Evolutionary conservation across 768 basidiomycete species (phyloP), one percentile per base, ranked within the genome.

Genomic region (Lenzites betulinus): DNA sequence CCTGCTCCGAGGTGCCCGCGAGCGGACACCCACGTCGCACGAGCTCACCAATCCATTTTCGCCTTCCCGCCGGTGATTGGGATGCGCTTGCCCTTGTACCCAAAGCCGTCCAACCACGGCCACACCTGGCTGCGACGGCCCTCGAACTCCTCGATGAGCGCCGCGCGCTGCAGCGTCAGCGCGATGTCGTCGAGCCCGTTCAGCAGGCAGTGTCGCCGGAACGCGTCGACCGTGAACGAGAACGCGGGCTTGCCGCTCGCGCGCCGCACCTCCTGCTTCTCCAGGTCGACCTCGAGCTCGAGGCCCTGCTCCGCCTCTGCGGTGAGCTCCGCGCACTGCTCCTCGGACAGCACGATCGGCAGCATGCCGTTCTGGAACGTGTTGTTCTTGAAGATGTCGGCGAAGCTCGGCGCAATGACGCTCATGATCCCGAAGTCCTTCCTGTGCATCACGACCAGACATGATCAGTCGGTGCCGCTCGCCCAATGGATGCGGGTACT

Each of bases 71-170:
- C 66, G 8, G 72, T 67, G 22, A 86, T 76, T 2, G 88, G 86
- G 54, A 93, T 92, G 72, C 88, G 89, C 43, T 80, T 83, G 47
- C 87, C 89, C 70, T 87, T 81, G 76, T 94, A 97, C 26, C 94
- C 94, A 63, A 96, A 91, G 36, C 96, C 97, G 70, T 99, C 93
- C 72, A 98, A 76, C 97, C 97, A 99, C 6, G 97, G 92, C 94
- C 95, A 98, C 59, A 78, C 72, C 69, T 84, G 77, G 26, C 86
- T 89, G 65, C 97, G 76, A 67, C 82, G 83, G 69, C 81, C 70
- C 81, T 99, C 97, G 68, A 98, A 99, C 43, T 73, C 66, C 60
- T 81, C 78, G 64, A 99, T 97, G n/a, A 80, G 73, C 11, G 77
- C 77, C 33, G 80, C 86, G 71, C 87, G 88, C 73, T 92, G 87